phyloP scores from a whole-genome alignment of 2,329 filamentous ascomycete genomes.

The Pyrenochaeta sp. region DNA sequence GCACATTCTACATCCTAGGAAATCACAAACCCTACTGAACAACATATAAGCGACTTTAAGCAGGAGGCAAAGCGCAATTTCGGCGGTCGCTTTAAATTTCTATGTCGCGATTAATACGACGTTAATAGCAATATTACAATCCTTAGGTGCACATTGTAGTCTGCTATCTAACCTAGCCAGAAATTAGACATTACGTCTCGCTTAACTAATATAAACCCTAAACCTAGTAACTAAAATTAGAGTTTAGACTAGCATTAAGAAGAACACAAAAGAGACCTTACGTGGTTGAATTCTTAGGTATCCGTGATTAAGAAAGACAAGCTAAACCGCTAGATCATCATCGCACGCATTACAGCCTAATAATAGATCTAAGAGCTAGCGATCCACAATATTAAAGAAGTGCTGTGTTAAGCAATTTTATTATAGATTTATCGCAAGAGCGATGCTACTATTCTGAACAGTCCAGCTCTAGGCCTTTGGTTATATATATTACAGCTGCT shows the following conservation, averaged over 20 bases:
- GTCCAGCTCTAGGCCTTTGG: constrained; percentile 59
- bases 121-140: constrained; percentile 18
- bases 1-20: constrained; percentile 27
- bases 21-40: constrained; percentile 26
- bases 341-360: constrained; percentile 57
- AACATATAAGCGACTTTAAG: constrained; percentile 16
- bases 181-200: background rate
- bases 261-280: constrained; percentile 50
- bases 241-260: constrained; percentile 47
- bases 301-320: constrained; percentile 21
- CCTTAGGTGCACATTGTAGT: constrained; percentile 29
- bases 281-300: constrained; percentile 53
- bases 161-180: constrained; percentile 9
- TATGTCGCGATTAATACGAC: constrained; percentile 21
- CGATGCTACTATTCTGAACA: constrained; percentile 43
- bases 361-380: constrained; percentile 38
- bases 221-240: constrained; percentile 44
- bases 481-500: constrained; percentile 59
- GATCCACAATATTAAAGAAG: constrained; percentile 44
- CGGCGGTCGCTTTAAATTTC: constrained; percentile 21
- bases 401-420: constrained; percentile 44
- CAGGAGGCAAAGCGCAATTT: constrained; percentile 3
- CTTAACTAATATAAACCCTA: constrained; percentile 26
- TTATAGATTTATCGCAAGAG: constrained; percentile 50
- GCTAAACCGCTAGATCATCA: constrained; percentile 37